Conservation (phyloP, 2,329 filamentous ascomycete species). For the Aspergillus terreus region DNA sequence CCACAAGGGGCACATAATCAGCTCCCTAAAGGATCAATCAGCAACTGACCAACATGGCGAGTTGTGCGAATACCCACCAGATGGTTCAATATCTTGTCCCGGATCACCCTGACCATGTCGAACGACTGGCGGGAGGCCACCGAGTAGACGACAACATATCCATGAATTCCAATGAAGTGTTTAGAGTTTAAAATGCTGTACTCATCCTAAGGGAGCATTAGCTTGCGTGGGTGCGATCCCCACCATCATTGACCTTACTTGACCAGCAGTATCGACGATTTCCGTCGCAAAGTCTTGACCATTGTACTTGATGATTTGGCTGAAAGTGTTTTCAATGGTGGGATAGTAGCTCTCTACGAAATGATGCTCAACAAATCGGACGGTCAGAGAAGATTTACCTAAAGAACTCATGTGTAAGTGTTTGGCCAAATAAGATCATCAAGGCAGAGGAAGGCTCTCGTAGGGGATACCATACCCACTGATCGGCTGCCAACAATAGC, state of each 20-base stretch:
- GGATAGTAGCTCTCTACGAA: constrained; percentile 99
- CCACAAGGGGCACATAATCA: constrained; percentile 85
- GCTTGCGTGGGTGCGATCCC: constrained; percentile 5
- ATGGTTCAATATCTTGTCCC: constrained; percentile 96
- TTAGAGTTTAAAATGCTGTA: constrained; percentile 98
- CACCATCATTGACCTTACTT: constrained; percentile 53
- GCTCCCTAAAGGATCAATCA: constrained; percentile 64
- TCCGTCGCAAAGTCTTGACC: constrained; percentile 92
- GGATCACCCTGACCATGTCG: constrained; percentile 94
- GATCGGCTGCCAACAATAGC: constrained; percentile 93
- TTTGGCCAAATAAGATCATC: not conserved
- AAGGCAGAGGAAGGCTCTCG: too few relatives aligned
- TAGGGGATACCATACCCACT: constrained; percentile 60
- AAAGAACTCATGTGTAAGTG: constrained; percentile 12
- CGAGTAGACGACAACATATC: constrained; percentile 98
- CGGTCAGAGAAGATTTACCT: constrained; percentile 97
- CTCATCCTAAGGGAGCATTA: constrained; percentile 65
- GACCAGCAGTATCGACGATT: constrained; percentile 96
- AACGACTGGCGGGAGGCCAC: constrained; percentile 90
- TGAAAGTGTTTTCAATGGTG: constrained; percentile 98
- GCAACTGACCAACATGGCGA: not conserved
- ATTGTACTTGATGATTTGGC: constrained; percentile 89
- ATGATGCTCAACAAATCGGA: constrained; percentile 94
- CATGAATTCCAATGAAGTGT: constrained; percentile 98
- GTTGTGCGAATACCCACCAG: constrained; percentile 56